Base-by-base conservation (phyloP, 208 protist genomes). In the Balamuthia mandrillaris region DNA sequence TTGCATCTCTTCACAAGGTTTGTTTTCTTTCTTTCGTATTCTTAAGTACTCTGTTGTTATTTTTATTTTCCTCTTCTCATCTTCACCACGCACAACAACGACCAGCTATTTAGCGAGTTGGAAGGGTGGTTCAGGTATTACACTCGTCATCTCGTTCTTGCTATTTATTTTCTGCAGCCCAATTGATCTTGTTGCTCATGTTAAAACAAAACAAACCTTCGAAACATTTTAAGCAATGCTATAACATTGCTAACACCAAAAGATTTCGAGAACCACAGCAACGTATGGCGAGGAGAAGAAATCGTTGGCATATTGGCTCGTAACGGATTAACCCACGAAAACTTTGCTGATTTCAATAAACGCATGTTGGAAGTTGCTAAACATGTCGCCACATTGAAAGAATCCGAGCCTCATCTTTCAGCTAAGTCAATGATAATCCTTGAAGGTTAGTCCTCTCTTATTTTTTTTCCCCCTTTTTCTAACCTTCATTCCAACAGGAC, bases 181-280 rank as follows among this genome's bases (percentile, higher is more conserved):
- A n/a, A n/a, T n/a, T n/a, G n/a, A n/a, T n/a, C n/a, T n/a, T n/a
- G n/a, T n/a, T n/a, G n/a, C n/a, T n/a, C n/a, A n/a, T n/a, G n/a
- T n/a, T n/a, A n/a, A n/a, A n/a, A n/a, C n/a, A n/a, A n/a, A n/a
- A n/a, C n/a, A n/a, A n/a, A n/a, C 49, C 49, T 21, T 21, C 49
- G n/a, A n/a, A 56, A 56, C 49, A 16, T 56, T 56, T 56, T 21
- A 56, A 56, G 49, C 49, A 56, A n/a, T 56, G n/a, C 49, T 56
- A 56, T 56, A n/a, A 56, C 70, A 2, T 27, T 33, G 27, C 70
- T 79, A 1, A 49, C 33, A 14, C 41, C 39, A 35, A 60, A 63
- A 21, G 77, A 24, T 24, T 83, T 83, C 21, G 77, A 83, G 41
- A 68, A 35, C 16, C 61, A 66, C 58, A 29, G 47, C 54, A 42